phyloP scores from a whole-genome alignment of 2,329 filamentous ascomycete species.

The Colletotrichum lini region DNA sequence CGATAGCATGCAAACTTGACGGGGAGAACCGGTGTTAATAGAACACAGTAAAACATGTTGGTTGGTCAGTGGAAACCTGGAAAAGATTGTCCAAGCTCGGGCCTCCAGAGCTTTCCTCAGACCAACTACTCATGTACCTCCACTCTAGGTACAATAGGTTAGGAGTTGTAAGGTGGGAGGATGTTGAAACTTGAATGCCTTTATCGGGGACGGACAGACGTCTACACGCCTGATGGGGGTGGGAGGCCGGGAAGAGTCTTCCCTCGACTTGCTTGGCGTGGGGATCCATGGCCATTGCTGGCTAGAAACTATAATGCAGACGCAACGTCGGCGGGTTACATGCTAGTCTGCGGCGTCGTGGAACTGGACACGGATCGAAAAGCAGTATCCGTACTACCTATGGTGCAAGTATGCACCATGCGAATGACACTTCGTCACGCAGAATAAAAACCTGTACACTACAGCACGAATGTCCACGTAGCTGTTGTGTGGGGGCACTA shows the following conservation, averaged over 20 bases:
- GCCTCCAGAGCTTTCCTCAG: conserved; percentile 14
- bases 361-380: conserved; percentile 14
- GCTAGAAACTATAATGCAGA: conserved; percentile 8
- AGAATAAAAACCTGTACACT: neutral
- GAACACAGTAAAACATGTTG: neutral
- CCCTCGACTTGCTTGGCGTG: neutral
- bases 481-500: conserved; percentile 18
- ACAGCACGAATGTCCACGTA: conserved; percentile 9
- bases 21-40: conserved; percentile 11
- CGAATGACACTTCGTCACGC: neutral
- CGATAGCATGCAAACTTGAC: conserved; percentile 1
- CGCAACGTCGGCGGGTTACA: conserved; percentile 6
- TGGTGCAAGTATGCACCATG: conserved; percentile 3
- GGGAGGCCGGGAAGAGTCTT: neutral
- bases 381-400: neutral
- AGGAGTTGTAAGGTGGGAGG: neutral
- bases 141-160: no score
- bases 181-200: neutral
- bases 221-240: neutral
- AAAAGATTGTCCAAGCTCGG: conserved; percentile 33
- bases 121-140: neutral
- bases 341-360: conserved; percentile 11
- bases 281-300: conserved; percentile 7
- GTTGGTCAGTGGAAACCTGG: conserved; percentile 31
- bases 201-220: neutral